Evolutionary conservation across 345 rosid genomes (phyloP), one percentile per base, ranked within the genome.

Genomic region (Rhizophora mangle): DNA sequence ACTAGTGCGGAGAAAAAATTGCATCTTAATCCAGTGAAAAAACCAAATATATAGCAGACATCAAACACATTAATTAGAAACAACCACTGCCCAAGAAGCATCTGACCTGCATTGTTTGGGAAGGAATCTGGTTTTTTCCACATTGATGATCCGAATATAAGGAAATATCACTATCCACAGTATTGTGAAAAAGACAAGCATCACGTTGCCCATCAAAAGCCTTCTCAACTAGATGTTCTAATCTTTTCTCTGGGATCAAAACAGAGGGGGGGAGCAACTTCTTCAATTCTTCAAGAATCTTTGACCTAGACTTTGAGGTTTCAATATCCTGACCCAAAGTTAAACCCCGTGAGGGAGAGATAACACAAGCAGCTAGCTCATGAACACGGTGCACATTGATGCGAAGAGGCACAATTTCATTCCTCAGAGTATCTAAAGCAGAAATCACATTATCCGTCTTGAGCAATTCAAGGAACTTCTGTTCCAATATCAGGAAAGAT

Each of bases 141-240:
- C 95, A 89, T 22, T 79, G 79, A 70, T 89, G 95, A 74, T 89
- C 95, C 0, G 78, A 73, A 65, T 81, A 89, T 75, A 89, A 76
- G 26, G 90, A 85, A 76, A 84, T 74, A 73, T 85, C 88, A 52
- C 77, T 80, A 69, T 87, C 87, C 51, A 70, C 66, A 22, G 87
- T 37, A 78, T 89, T 89, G 71, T 89, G 95, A 64, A 82, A 87
- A 46, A 59, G 73, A 65, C 95, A 89, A 74, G 88, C 84, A 74
- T 81, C 90, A 57, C 80, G 73, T 73, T 89, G 92, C 51, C 81
- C 79, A 64, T 71, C 80, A 74, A 89, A 85, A 21, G 90, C 90
- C 68, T 63, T 81, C 75, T 89, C 95, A 80, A 89, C 86, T 74
- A 89, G 77, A 78, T 78, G 83, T 78, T 87, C 95, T 77, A 89